Conservation (phyloP, 2,329 filamentous ascomycete species). For the Aureobasidium zeae region DNA sequence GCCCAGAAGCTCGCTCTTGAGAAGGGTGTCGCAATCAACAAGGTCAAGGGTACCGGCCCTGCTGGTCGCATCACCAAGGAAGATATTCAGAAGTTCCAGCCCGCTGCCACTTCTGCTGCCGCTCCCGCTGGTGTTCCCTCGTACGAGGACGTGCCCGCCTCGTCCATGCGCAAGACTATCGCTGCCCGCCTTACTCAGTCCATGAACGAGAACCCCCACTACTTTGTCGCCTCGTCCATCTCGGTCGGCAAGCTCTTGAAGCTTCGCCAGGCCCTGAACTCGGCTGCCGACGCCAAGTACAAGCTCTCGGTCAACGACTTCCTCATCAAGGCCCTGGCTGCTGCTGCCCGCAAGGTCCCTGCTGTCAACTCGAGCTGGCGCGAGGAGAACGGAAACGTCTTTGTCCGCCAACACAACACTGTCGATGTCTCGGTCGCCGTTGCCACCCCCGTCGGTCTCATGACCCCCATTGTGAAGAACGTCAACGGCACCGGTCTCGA, state of each 20-base stretch:
- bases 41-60: slow-evolving; percentile 78
- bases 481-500: slow-evolving; percentile 81
- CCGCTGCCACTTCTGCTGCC: slow-evolving; percentile 35
- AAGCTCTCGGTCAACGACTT: slow-evolving; percentile 99
- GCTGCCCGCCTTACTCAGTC: slow-evolving; percentile 84
- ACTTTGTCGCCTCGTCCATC: slow-evolving; percentile 85
- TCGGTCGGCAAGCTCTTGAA: slow-evolving; percentile 94
- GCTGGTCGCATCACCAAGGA: slow-evolving; percentile 82
- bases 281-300: slow-evolving; percentile 81
- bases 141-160: slow-evolving; percentile 77
- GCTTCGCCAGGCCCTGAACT: slow-evolving; percentile 88
- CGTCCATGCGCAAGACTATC: slow-evolving; percentile 96
- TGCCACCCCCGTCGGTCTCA: slow-evolving; percentile 83
- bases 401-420: slow-evolving; percentile 85
- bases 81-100: slow-evolving; percentile 79
- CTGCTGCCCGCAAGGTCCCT: slow-evolving; percentile 87
- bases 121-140: slow-evolving; percentile 46
- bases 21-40: slow-evolving; percentile 66
- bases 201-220: slow-evolving; percentile 90
- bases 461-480: slow-evolving; percentile 92
- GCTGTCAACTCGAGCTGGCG: slow-evolving; percentile 92
- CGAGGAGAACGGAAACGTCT: slow-evolving; percentile 61
- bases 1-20: slow-evolving; percentile 78
- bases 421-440: slow-evolving; percentile 96
- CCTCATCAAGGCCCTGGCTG: slow-evolving; percentile 88